These are phyloP conservation scores for Boletus tylopilopsis DNA, from an alignment of 768 basidiomycete species.

Conservation along the genomic window DNA sequence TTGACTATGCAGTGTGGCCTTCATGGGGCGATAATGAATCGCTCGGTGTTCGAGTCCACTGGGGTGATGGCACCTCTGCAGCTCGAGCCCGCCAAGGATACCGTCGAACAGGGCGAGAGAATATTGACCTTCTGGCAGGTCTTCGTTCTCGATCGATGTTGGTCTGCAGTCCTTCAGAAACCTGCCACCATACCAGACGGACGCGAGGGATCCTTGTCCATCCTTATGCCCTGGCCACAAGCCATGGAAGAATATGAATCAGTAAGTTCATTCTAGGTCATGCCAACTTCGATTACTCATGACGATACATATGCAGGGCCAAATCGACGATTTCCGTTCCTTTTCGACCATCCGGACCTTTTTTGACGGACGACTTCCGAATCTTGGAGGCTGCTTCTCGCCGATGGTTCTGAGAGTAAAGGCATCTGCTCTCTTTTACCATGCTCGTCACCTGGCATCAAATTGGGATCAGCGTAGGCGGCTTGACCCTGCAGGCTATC, in stretches of 20 bases:
- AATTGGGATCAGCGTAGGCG: slow-evolving; percentile 58
- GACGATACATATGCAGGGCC: slow-evolving; percentile 45
- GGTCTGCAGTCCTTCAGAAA: slow-evolving; percentile 71
- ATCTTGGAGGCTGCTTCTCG: slow-evolving; percentile 52
- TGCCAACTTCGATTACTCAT: slow-evolving; percentile 12
- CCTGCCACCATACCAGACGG: slow-evolving; percentile 66
- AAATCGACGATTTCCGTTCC: slow-evolving; percentile 46
- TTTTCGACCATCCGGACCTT: slow-evolving; percentile 62
- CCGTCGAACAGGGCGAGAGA: slow-evolving; percentile 64
- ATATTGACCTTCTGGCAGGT: slow-evolving; percentile 83
- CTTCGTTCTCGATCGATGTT: slow-evolving; percentile 75
- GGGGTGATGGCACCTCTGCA: slow-evolving; percentile 38
- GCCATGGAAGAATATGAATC: slow-evolving; percentile 67
- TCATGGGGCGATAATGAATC: slow-evolving; percentile 40
- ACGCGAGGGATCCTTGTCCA: slow-evolving; percentile 50
- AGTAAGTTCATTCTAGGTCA: slow-evolving; percentile 38
- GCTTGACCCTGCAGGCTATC: slow-evolving; percentile 16
- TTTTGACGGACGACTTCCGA: slow-evolving; percentile 53
- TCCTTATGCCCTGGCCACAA: slow-evolving; percentile 77
- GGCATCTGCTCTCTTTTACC: slow-evolving; percentile 71
- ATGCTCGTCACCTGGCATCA: slow-evolving; percentile 57
- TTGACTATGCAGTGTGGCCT: slow-evolving; percentile 73
- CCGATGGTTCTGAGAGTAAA: slow-evolving; percentile 65
- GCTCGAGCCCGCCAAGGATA: slow-evolving; percentile 55
- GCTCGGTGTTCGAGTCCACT: slow-evolving; percentile 33